These are phyloP conservation scores for Trametes coccinea DNA, from an alignment of 768 basidiomycete species.

Conservation along the genomic window DNA sequence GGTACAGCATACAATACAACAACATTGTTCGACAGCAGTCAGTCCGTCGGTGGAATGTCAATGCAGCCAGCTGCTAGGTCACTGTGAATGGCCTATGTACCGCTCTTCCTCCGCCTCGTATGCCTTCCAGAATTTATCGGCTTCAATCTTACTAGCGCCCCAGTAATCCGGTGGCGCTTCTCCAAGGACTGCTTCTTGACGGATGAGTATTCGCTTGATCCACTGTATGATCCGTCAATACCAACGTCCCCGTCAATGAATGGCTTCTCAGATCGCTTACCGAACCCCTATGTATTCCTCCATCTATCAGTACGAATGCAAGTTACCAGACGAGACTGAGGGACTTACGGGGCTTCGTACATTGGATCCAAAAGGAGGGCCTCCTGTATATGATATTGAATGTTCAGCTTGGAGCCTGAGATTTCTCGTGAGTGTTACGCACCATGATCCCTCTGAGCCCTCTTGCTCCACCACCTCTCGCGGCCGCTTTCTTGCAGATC, in stretches of 20 bases:
- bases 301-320: constrained; percentile 1
- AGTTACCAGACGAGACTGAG: not conserved
- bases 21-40: constrained; percentile 11
- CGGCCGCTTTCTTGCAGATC: constrained; percentile 75
- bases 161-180: constrained; percentile 71
- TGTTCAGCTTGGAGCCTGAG: not conserved
- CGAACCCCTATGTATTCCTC: constrained; percentile 52
- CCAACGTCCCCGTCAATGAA: constrained; percentile 11
- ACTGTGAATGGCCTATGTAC: constrained; percentile 4
- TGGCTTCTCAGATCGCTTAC: constrained; percentile 40
- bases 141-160: constrained; percentile 56
- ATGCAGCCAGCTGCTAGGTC: not conserved
- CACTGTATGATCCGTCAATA: constrained; percentile 44
- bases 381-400: constrained; percentile 52
- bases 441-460: constrained; percentile 90
- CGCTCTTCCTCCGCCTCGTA: constrained; percentile 68
- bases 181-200: constrained; percentile 67
- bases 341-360: constrained; percentile 87
- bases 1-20: constrained; percentile 19
- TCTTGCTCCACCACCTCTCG: constrained; percentile 87
- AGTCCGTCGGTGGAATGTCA: not conserved
- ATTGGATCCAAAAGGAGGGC: constrained; percentile 81
- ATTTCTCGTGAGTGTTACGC: constrained; percentile 7
- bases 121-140: constrained; percentile 69
- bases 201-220: constrained; percentile 81